Conservation (phyloP, 2,329 filamentous ascomycete species). For the Fusarium caatingaense region DNA sequence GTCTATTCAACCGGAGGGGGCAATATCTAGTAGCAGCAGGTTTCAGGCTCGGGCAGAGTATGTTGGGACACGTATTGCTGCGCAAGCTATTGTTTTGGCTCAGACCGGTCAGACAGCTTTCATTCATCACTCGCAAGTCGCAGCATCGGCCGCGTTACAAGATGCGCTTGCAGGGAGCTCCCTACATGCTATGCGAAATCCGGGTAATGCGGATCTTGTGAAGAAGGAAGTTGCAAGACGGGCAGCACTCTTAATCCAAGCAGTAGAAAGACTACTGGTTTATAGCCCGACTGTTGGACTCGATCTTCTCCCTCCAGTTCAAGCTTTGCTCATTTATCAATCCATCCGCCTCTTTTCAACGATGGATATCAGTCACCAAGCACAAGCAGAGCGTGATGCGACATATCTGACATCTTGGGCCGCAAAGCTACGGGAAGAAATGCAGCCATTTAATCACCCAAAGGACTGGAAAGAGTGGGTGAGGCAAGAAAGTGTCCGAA, state of each 20-base stretch:
- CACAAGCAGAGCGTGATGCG: neutral
- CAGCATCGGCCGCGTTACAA: no score
- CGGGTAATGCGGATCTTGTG: neutral
- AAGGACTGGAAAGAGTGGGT: neutral
- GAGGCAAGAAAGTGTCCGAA: neutral
- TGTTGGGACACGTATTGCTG: neutral
- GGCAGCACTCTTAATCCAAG: neutral
- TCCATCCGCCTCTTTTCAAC: neutral
- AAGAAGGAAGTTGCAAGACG: neutral
- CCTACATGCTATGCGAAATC: neutral
- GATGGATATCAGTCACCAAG: neutral
- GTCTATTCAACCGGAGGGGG: rapidly evolving
- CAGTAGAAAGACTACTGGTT: no score
- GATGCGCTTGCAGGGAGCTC: neutral
- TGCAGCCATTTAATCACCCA: rapidly evolving
- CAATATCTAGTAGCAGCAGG: neutral
- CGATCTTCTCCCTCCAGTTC: neutral
- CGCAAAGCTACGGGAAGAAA: rapidly evolving
- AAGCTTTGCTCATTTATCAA: neutral
- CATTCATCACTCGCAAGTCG: neutral
- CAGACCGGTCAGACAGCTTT: neutral
- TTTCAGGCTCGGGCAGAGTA: neutral
- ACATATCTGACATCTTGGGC: neutral
- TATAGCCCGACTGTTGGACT: no score
- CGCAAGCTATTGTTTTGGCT: neutral